Base-by-base conservation (phyloP, 192 early-diverging fungal species). In the Irineochytrium annulatum region DNA sequence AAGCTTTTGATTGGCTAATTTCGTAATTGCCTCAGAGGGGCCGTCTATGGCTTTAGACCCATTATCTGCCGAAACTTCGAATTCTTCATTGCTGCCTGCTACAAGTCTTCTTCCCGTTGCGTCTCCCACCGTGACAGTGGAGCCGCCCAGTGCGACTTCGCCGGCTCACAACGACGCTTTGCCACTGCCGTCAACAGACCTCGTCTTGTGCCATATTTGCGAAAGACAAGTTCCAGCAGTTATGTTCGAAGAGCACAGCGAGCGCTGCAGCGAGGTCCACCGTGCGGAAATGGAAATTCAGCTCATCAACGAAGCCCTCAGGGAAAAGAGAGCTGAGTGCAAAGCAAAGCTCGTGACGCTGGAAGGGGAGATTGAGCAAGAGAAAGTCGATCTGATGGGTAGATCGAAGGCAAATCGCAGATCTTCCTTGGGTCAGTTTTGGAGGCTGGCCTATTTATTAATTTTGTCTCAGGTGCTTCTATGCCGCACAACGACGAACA, bases 131-230 rank as follows among this genome's bases (percentile, higher is more conserved):
- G 46, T 49, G 46, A 49, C 46, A 8, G 24, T 49, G 6, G 46
- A 49, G 26, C 46, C 46, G 13, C 46, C 46, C 8, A 49, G 17
- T 8, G 46, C 46, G 13, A 24, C 17, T 8, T 6, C 26, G 6
- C 26, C 46, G 13, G 17, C 46, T 6, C 6, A 14, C 46, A 24
- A 49, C 5, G 6, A 22, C 13, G 46, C 13, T 8, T 49, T 49
- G 11, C 46, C 46, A 6, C 8, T 65, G 26, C 65, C 67, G 2
- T 65, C 43, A 43, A 52, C 62, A 16, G 75, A 83, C 43, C 52
- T 78, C 0, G 83, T 84, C 0, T 73, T 91, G 2, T 93, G 91
- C 62, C 80, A 85, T 44, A 83, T 93, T 26, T 93, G 91, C 54
- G 91, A 93, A 57, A 70, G 83, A 35, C 77, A 69, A 41, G 76